Percentiles rank a stretch among this genome's conserved stretches.
phyloP scores from a whole-genome alignment of 805 yeast species.

The Starmerella apis region DNA sequence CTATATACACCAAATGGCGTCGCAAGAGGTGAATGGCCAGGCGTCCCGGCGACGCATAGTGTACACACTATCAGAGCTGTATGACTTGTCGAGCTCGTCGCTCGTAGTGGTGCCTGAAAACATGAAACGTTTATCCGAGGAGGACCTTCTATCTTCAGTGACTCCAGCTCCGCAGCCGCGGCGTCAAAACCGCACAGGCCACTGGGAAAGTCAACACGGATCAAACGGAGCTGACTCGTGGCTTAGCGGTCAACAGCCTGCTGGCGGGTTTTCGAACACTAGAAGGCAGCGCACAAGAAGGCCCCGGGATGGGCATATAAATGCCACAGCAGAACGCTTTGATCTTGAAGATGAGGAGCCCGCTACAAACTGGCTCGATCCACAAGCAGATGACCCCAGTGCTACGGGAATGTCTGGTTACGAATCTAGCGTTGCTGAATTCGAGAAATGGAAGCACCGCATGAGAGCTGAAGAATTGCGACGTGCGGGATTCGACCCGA shows the following conservation, averaged over 20 bases:
- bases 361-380: conserved; percentile 21
- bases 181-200: conserved; percentile 1
- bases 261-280: conserved; percentile 8
- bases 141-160: conserved; percentile 9
- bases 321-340: neutral
- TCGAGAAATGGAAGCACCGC: conserved; percentile 26
- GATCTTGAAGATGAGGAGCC: conserved; percentile 10
- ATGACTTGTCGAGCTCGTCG: conserved; percentile 25
- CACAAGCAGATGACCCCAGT: conserved; percentile 8
- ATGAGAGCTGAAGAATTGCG: conserved; percentile 5
- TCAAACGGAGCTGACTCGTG: neutral
- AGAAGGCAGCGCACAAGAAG: conserved; percentile 9
- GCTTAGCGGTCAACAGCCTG: conserved; percentile 3
- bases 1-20: neutral
- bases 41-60: conserved; percentile 4
- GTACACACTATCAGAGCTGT: conserved; percentile 22
- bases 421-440: conserved; percentile 22
- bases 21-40: neutral
- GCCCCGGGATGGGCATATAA: neutral
- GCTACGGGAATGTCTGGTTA: conserved; percentile 15
- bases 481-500: neutral
- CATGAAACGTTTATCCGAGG: conserved; percentile 11
- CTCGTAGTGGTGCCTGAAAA: conserved; percentile 23
- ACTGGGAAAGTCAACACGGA: neutral
- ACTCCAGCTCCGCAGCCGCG: neutral